A percentile compares a stretch with the other conserved stretches of the same genome.
Conservation (phyloP, 2,329 filamentous ascomycete genomes). For the Colletotrichum sp. region DNA sequence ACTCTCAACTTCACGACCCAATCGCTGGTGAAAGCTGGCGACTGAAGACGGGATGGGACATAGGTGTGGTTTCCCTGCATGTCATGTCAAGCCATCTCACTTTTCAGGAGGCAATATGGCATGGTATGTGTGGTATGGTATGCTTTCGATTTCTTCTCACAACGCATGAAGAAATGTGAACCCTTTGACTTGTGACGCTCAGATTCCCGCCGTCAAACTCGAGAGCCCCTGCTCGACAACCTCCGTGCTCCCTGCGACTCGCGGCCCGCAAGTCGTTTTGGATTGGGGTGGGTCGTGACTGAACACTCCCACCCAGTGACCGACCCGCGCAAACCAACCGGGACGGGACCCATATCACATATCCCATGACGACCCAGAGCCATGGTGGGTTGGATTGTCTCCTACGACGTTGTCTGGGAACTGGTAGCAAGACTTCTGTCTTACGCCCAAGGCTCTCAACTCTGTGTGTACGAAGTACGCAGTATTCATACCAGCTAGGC, state of each 20-base stretch:
- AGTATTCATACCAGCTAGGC: not conserved
- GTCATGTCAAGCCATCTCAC: not conserved
- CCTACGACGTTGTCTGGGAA: not conserved
- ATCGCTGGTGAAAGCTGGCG: not conserved
- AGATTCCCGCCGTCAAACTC: not conserved
- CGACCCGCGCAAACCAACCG: not conserved
- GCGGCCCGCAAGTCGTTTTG: slow-evolving; percentile 1
- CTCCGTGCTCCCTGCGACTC: not conserved
- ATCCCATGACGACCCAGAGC: not conserved
- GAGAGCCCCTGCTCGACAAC: slow-evolving; percentile 4
- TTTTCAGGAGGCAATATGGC: not conserved
- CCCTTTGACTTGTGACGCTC: not conserved
- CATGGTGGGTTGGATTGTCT: not conserved
- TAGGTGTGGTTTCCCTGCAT: not conserved
- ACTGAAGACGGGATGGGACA: not conserved
- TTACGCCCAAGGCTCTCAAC: not conserved
- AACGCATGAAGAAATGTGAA: not conserved
- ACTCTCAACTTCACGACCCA: not conserved
- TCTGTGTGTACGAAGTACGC: not conserved
- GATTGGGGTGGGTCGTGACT: not conserved
- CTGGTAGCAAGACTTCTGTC: not conserved
- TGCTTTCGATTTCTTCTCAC: not conserved
- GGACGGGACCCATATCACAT: slow-evolving; percentile 1
- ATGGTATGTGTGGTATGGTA: not conserved
- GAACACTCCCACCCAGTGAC: not conserved